Evolutionary conservation across 176 grass and related monocot genomes (phyloP), one percentile per base, ranked within the genome.

Genomic region (Melocanna baccifera): DNA sequence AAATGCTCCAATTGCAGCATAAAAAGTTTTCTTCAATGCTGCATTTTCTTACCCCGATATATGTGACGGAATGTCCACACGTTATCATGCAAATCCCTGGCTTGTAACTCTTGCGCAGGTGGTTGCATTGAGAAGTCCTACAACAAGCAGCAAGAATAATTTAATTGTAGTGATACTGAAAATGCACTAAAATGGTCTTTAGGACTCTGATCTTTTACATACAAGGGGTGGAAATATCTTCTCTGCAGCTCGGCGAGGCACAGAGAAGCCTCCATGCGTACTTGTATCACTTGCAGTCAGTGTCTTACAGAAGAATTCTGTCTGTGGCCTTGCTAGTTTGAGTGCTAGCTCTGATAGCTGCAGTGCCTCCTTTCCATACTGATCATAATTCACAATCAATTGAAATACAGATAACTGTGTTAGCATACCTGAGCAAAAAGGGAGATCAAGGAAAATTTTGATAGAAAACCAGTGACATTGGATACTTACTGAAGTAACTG

Each of bases 221-320:
- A 92, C 91, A 61, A 92, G 85, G 12, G 91, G 80, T 25, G 88
- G 91, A 32, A 92, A 92, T 69, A 92, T 88, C 82, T 92, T 92
- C 77, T 92, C 91, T 51, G 91, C 91, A 22, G 91, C 47, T 66
- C 91, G 75, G 18, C 91, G 91, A 82, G 91, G 91, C 62, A 93
- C 91, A 20, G 91, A 93, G 71, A 93, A 93, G 62, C 91, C 91
- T 63, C 91, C 91, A 65, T 93, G 91, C 20, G 91, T 93, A 71
- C 91, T 93, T 46, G 91, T 93, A 55, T 94, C 91, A 30, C 91
- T 94, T 62, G 92, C 92, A 58, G 92, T 94, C 69, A 94, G 64
- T 63, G 92, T 91, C 70, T 94, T 94, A 61, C 92, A 94, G 76
- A 94, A 94, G 70, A 94, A 94, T 36, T 94, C 92, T 56, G 85